A percentile compares a stretch with the other conserved stretches of the same genome.
Conservation (phyloP, 129 eudicot genomes). For the Helichrysum umbraculigerum region DNA sequence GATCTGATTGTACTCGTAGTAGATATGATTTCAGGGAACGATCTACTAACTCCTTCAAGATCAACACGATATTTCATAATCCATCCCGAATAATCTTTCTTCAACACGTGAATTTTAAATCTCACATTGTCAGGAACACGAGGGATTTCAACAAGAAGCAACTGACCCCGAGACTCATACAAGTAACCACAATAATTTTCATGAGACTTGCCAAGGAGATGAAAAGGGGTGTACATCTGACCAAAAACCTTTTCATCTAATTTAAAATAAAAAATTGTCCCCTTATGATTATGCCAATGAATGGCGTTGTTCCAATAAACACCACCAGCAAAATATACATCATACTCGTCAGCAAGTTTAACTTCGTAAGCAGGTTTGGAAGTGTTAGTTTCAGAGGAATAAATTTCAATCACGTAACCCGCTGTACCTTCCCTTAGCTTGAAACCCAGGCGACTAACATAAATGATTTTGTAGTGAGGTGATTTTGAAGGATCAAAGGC, state of each 20-base stretch:
- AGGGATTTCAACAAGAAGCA: conserved; percentile 37
- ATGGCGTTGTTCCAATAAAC: conserved; percentile 37
- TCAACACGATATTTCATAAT: no score
- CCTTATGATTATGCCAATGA: conserved; percentile 24
- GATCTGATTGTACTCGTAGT: no score
- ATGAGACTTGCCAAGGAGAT: background rate
- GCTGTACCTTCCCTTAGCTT: background rate
- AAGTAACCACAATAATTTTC: background rate
- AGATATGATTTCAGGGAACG: no score
- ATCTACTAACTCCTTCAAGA: no score
- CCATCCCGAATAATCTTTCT: no score
- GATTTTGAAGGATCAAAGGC: conserved; percentile 42
- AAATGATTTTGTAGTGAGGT: conserved; percentile 29
- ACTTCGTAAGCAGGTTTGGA: conserved; percentile 17
- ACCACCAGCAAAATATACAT: conserved; percentile 21
- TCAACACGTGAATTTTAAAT: conserved; percentile 50
- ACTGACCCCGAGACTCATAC: conserved; percentile 31
- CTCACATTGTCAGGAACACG: background rate
- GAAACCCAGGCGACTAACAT: background rate
- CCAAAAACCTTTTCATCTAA: conserved; percentile 18
- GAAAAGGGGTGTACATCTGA: conserved; percentile 11
- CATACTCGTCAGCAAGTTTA: background rate
- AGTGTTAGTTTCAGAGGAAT: conserved; percentile 26
- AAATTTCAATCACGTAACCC: conserved; percentile 24
- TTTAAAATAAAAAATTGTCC: conserved; percentile 16